Evolutionary conservation across 1,284 basidiomycete genomes (phyloP).

Genomic region (Naganishia sp.): DNA sequence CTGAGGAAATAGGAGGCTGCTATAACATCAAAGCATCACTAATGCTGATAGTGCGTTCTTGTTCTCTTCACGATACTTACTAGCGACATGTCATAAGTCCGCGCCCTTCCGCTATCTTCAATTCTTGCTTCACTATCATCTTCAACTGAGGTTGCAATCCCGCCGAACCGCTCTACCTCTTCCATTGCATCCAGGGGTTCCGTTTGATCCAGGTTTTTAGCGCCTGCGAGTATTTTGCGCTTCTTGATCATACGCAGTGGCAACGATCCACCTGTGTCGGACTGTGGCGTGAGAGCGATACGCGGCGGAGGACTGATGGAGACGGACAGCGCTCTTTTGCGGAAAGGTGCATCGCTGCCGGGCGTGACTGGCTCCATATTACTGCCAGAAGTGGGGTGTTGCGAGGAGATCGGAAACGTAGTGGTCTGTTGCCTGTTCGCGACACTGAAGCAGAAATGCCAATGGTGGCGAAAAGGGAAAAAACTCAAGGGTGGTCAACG

Average conservation of each 20-base stretch:
- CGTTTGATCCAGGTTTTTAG: background rate
- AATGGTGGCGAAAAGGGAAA: no score
- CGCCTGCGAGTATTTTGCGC: background rate
- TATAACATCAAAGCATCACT: no score
- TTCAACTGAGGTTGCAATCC: background rate
- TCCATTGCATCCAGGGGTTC: background rate
- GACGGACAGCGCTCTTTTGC: no score
- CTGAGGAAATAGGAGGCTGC: background rate
- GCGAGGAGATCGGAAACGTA: no score
- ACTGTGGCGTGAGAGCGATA: background rate
- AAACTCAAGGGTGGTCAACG: no score
- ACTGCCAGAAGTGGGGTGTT: no score
- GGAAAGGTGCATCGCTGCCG: no score
- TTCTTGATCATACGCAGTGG: constrained; percentile 17
- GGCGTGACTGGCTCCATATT: no score
- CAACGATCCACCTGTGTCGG: background rate
- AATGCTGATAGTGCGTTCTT: background rate
- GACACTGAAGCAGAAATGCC: no score
- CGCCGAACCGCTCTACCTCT: background rate
- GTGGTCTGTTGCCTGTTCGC: no score
- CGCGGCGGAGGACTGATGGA: no score
- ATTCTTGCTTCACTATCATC: background rate
- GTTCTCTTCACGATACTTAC: background rate
- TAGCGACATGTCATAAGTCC: background rate
- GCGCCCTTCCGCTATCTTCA: constrained; percentile 10